Base-by-base conservation (phyloP, 2,329 filamentous ascomycete species). In the Botrytis aclada region DNA sequence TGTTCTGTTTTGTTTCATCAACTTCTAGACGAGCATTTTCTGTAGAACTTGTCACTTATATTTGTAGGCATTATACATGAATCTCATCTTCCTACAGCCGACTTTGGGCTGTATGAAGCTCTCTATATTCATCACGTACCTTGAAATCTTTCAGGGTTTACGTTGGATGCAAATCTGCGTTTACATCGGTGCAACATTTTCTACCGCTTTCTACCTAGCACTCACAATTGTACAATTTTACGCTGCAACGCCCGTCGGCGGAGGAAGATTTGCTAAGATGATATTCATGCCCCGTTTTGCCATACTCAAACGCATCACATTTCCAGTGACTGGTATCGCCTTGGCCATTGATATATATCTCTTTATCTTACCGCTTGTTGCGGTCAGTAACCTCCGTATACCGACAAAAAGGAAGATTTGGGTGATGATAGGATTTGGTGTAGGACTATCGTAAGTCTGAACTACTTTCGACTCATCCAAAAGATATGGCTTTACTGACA, bases 221-320 rank as follows among this genome's bases (percentile, higher is more conserved):
- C 0, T 4, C 3, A 32, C 29, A 0, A 34, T 58, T 1, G 1
- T 34, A 0, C 0, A 0, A 0, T 32, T 32, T 34, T 58, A 58
- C 9, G 0, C 4, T 1, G 0, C 6, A 3, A 58, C 54, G 0
- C 54, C 54, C 0, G 1, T 58, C 5, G n/a, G n/a, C 3, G 1
- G 51, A 0, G 51, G 5, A 32, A 56, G 3, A 32, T 56, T 56
- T 7, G 51, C 10, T 0, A 5, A 4, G 14, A n/a, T 2, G 14
- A 6, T 56, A 34, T 34, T 58, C 29, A 8, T 7, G 1, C 29
- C 16, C 3, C 54, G 3, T 1, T 10, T 6, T 3, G 29, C 1
- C n/a, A 32, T 32, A 7, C 4, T 8, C 14, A 9, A 20, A 10
- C 54, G 16, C 20, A 0, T 58, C 3, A 7, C 8, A 3, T 0